These are phyloP conservation scores for Senna tora DNA, from an alignment of 306 rosid species.

Conservation along the genomic window DNA sequence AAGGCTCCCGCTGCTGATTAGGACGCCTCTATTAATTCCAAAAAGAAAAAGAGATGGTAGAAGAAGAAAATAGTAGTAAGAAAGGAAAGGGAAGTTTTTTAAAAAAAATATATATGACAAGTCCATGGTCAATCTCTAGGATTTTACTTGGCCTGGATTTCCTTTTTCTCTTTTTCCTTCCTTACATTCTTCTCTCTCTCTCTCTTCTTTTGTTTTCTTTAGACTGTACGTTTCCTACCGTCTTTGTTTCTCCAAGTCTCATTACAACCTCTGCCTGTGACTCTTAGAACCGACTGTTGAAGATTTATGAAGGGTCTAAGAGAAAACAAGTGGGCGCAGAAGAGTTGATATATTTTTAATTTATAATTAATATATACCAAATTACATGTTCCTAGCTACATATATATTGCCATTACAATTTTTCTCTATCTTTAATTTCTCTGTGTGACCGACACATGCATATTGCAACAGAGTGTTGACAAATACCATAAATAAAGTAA, in stretches of 20 bases:
- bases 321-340: conserved; percentile 68
- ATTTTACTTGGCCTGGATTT: conserved; percentile 40
- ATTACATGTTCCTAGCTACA: conserved; percentile 33
- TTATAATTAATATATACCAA: conserved; percentile 29
- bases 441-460: conserved; percentile 42
- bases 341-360: conserved; percentile 78
- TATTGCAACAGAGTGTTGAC: conserved; percentile 38
- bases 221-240: conserved; percentile 33
- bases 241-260: conserved; percentile 14
- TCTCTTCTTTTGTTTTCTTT: background rate
- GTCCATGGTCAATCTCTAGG: conserved; percentile 40
- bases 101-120: background rate
- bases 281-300: conserved; percentile 53
- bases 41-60: background rate
- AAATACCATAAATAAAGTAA: conserved; percentile 19
- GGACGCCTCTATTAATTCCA: conserved; percentile 45
- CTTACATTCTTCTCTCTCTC: conserved; percentile 38
- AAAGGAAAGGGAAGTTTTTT: conserved; percentile 29
- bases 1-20: conserved; percentile 83
- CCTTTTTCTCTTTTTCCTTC: background rate
- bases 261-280: conserved; percentile 76
- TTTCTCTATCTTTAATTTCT: background rate
- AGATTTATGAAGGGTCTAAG: conserved; percentile 52
- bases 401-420: background rate
- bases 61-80: background rate